Conservation (phyloP, 768 basidiomycete genomes). For the Tephrocybe sp. region DNA sequence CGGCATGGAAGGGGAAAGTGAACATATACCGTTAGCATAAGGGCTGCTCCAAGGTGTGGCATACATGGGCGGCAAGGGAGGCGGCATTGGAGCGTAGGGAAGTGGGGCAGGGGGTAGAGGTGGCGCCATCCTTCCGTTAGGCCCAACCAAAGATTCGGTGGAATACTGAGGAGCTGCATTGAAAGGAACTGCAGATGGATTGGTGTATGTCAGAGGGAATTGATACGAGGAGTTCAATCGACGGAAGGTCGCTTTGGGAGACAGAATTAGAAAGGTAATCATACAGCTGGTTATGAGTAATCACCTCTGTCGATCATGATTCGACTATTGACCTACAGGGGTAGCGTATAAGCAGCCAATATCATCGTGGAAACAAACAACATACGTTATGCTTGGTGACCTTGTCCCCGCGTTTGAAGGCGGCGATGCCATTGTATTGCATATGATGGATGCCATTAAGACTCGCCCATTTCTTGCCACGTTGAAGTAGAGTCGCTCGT, state of each 20-base stretch:
- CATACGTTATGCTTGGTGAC: conserved; percentile 52
- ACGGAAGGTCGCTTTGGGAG: conserved; percentile 43
- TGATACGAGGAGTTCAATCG: conserved; percentile 51
- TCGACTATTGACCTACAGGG: conserved; percentile 47
- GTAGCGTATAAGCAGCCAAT: not conserved
- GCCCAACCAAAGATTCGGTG: not conserved
- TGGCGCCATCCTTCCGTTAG: not conserved
- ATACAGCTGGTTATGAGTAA: conserved; percentile 6
- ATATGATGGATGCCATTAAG: conserved; percentile 58
- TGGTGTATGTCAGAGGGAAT: conserved; percentile 29
- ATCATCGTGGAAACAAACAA: conserved; percentile 2
- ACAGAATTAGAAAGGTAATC: not conserved
- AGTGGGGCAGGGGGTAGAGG: not conserved
- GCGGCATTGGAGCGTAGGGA: not conserved
- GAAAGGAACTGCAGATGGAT: not conserved
- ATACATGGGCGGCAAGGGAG: not conserved
- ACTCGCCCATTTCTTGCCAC: conserved; percentile 59
- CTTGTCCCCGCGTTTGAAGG: conserved; percentile 32
- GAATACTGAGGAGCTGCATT: not conserved
- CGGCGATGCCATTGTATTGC: conserved; percentile 55
- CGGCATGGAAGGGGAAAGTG: no score
- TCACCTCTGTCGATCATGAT: conserved; percentile 63
- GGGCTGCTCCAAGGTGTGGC: not conserved
- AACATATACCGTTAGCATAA: conserved; percentile 12
- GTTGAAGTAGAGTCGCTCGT: conserved; percentile 35